Base-by-base conservation (phyloP, 306 rosid genomes). In the Cyamopsis tetragonoloba region DNA sequence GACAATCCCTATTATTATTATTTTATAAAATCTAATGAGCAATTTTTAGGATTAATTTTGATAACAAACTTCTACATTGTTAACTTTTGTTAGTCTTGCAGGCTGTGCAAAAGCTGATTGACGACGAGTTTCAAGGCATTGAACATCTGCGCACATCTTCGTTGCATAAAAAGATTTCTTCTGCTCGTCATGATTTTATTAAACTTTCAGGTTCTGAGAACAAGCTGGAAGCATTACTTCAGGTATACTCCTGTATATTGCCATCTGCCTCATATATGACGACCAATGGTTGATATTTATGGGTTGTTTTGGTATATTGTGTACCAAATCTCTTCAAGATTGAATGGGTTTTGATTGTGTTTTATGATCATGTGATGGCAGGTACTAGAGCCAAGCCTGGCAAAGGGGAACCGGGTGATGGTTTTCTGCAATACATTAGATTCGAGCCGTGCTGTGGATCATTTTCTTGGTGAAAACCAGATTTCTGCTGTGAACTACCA, bases 371-470 rank as follows among this genome's bases (percentile, higher is more conserved):
- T 47, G 77, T 79, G 84, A 56, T 68, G 53, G 50, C 79, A 93
- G 99, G 97, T 93, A 77, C 88, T 93, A 12, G 99, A 88, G 75
- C 97, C 99, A 57, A 93, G 95, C 62, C 86, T 90, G 66, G 88
- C 95, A 27, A 90, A 90, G 75, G 97, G 97, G 62, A 88, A 93
- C 62, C 85, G 83, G 79, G 89, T 88, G 44, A 93, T 93, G 99
- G 99, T 93, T 26, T 93, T 93, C 88, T 93, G 97, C 75, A 93
- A 93, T 80, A 93, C 99, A 13, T 77, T 90, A 54, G 76, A 79
- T 81, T 93, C 99, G 19, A 93, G 97, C 80, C 99, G 99, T 75
- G 99, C 99, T 23, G 99, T 90, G 79, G 99, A 93, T 81, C 99
- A 93, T 77, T 93, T 59, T 86, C 99, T 93, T 56, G 61, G 66